Evolutionary conservation across 495 filamentous ascomycete genomes (phyloP).

Genomic region (Xylaria longipes): DNA sequence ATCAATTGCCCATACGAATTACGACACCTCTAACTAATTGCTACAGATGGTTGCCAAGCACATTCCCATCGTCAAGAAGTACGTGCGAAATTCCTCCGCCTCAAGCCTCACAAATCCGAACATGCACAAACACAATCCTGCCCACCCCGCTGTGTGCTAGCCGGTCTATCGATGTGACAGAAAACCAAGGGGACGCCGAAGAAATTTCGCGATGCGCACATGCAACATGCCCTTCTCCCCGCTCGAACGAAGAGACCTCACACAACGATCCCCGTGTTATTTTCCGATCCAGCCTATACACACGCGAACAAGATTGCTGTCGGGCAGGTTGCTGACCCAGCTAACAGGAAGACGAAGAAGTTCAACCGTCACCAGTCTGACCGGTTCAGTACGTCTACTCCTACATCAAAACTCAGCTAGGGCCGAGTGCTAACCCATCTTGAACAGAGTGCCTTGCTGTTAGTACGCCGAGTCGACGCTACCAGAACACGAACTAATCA

Average conservation of each 20-base stretch:
- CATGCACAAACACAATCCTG: not conserved
- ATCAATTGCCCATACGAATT: not conserved
- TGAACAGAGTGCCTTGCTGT: conserved; percentile 27
- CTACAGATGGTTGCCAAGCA: conserved; percentile 95
- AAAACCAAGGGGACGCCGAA: not conserved
- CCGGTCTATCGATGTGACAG: not conserved
- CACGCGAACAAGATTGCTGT: not conserved
- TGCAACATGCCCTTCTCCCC: not conserved
- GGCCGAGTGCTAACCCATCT: not conserved
- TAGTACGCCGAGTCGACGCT: conserved; percentile 14
- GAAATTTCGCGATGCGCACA: conserved; percentile 3
- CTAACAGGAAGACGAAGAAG: conserved; percentile 71
- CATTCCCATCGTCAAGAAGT: conserved; percentile 99
- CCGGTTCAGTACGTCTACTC: conserved; percentile 66
- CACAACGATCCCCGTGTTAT: not conserved
- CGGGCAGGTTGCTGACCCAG: not conserved
- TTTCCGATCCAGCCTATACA: not conserved
- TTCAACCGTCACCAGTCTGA: conserved; percentile 98
- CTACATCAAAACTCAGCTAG: not conserved
- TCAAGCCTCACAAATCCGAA: not conserved
- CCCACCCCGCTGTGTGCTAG: conserved; percentile 20
- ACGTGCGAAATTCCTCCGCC: conserved; percentile 55
- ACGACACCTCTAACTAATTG: conserved; percentile 39
- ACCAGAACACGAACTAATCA: conserved; percentile 33
- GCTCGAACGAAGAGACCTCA: not conserved